Percentiles rank a stretch among this genome's conserved stretches.
phyloP scores from a whole-genome alignment of 2,329 filamentous ascomycete species.

The Chaetothyriales sp. region DNA sequence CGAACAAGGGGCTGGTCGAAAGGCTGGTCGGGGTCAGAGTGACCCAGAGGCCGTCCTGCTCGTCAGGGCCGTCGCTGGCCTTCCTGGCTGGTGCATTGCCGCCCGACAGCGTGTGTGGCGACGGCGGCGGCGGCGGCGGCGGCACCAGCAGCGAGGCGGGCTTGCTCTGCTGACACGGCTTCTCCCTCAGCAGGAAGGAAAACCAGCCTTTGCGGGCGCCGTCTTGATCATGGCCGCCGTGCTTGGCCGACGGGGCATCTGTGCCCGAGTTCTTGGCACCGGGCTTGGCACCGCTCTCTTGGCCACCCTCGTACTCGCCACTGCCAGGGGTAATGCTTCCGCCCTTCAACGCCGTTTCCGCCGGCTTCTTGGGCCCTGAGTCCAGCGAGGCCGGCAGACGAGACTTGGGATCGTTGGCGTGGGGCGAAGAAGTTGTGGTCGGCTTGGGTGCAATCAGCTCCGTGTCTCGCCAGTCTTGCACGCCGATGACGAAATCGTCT shows the following conservation, averaged over 20 bases:
- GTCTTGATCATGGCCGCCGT: not conserved
- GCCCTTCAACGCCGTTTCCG: constrained; percentile 37
- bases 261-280: constrained; percentile 4
- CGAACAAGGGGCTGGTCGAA: constrained; percentile 84
- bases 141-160: not conserved
- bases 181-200: not conserved
- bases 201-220: not conserved
- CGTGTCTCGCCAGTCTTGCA: constrained; percentile 75
- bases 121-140: too few relatives aligned
- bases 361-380: constrained; percentile 19
- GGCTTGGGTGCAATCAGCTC: constrained; percentile 45
- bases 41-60: constrained; percentile 73
- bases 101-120: not conserved
- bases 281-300: constrained; percentile 1
- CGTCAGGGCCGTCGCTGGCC: constrained; percentile 14
- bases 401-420: constrained; percentile 8
- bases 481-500: constrained; percentile 66
- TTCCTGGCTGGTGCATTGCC: constrained; percentile 1
- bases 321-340: constrained; percentile 60
- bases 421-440: constrained; percentile 8
- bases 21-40: constrained; percentile 80
- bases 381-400: constrained; percentile 5
- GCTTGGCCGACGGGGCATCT: not conserved
- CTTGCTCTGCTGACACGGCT: not conserved
- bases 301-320: constrained; percentile 49